Evolutionary conservation across 805 yeast species (phyloP).

Genomic region (Ogataea sp.): DNA sequence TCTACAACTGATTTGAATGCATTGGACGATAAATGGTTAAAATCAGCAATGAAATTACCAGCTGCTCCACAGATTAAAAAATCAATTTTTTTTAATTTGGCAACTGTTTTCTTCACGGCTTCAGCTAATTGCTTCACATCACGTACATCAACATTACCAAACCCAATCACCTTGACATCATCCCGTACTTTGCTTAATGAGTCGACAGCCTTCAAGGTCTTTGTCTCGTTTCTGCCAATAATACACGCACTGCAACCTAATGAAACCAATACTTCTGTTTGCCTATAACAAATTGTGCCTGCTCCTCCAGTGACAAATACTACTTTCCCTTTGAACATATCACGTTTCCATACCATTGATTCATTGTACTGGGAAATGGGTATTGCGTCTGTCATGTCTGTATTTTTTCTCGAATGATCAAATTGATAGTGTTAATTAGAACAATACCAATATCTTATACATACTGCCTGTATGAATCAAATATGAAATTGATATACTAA

Average conservation of each 20-base stretch:
- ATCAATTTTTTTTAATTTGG: conserved; percentile 70
- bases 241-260: conserved; percentile 86
- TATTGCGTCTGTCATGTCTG: neutral
- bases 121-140: conserved; percentile 45
- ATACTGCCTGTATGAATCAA: too few species aligned
- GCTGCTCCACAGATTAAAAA: conserved; percentile 94
- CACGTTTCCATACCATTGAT: conserved; percentile 37
- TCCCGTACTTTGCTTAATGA: conserved; percentile 52
- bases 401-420: too few species aligned
- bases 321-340: conserved; percentile 73
- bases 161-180: conserved; percentile 61
- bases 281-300: conserved; percentile 90
- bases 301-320: conserved; percentile 95
- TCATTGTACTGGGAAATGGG: neutral
- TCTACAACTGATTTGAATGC: conserved; percentile 85
- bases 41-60: conserved; percentile 81
- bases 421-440: neutral
- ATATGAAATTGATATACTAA: too few species aligned
- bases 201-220: conserved; percentile 58
- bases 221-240: conserved; percentile 65
- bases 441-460: too few species aligned
- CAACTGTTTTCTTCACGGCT: conserved; percentile 63
- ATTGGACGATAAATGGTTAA: conserved; percentile 69
- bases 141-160: conserved; percentile 75
- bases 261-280: conserved; percentile 73